A percentile compares a stretch with the other conserved stretches of the same genome.
Conservation (phyloP, 2,329 filamentous ascomycete genomes). For the Neopestalotiopsis sp. region DNA sequence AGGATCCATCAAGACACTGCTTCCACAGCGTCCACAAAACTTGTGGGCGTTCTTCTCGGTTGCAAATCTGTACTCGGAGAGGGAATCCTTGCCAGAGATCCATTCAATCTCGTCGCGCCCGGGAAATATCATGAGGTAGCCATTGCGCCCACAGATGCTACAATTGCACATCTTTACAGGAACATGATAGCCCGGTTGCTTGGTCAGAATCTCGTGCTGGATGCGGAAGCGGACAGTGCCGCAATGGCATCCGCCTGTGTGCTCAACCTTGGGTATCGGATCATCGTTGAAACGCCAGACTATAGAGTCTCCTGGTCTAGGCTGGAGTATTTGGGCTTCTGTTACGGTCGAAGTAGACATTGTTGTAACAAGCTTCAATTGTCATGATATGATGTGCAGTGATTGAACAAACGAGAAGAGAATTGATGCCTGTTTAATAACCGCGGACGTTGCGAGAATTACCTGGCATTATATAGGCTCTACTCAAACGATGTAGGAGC, state of each 20-base stretch:
- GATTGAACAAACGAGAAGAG: too few species aligned
- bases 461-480: too few species aligned
- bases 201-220: conserved; percentile 10
- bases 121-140: conserved; percentile 19
- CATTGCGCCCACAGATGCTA: conserved; percentile 18
- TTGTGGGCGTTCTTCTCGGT: conserved; percentile 17
- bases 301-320: background rate
- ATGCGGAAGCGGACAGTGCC: conserved; percentile 19
- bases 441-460: too few species aligned
- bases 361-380: background rate
- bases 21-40: conserved; percentile 19
- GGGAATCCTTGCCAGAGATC: conserved; percentile 7
- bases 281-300: conserved; percentile 15
- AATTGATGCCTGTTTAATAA: too few species aligned
- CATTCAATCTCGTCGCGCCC: conserved; percentile 18
- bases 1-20: conserved; percentile 20
- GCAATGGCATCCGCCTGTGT: conserved; percentile 33
- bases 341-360: background rate
- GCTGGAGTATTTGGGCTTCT: background rate
- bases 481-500: too few species aligned
- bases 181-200: conserved; percentile 18
- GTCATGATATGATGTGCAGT: too few species aligned
- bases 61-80: conserved; percentile 17
- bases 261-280: conserved; percentile 4
- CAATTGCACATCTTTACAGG: conserved; percentile 19